These are phyloP conservation scores for Zygotorulaspora sp. DNA, from an alignment of 805 yeast genomes.

Conservation along the genomic window DNA sequence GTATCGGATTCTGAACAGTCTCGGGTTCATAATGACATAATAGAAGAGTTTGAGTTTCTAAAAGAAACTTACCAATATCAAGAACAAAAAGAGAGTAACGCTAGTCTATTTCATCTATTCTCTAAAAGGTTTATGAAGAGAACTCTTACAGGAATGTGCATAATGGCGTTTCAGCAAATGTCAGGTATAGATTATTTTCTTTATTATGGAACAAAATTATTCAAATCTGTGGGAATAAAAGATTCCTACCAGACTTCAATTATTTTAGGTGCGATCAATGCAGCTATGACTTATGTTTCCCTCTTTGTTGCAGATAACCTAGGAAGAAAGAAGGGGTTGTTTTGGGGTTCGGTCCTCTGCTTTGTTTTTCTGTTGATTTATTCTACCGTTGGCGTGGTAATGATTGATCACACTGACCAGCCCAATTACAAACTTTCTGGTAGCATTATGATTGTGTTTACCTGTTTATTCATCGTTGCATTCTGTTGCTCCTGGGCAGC, in stretches of 20 bases:
- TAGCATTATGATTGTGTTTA: slow-evolving; percentile 55
- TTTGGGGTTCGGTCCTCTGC: slow-evolving; percentile 50
- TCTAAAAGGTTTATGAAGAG: slow-evolving; percentile 39
- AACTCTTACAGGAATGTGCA: slow-evolving; percentile 49
- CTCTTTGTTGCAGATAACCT: slow-evolving; percentile 47
- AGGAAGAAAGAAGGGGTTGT: slow-evolving; percentile 49
- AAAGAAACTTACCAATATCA: slow-evolving; percentile 31
- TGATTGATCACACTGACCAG: slow-evolving; percentile 38
- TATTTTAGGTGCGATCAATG: slow-evolving; percentile 51
- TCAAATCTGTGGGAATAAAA: slow-evolving; percentile 51
- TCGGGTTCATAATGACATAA: slow-evolving; percentile 44
- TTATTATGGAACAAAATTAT: slow-evolving; percentile 57
- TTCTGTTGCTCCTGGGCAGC: slow-evolving; percentile 75
- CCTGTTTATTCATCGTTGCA: slow-evolving; percentile 58
- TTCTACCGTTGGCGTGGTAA: slow-evolving; percentile 53
- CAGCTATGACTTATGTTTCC: slow-evolving; percentile 49
- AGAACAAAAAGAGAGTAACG: slow-evolving; percentile 31
- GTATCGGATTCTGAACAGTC: no score
- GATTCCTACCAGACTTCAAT: slow-evolving; percentile 56
- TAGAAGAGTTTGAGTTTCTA: slow-evolving; percentile 31
- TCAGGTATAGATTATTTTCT: slow-evolving; percentile 62
- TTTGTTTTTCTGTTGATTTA: slow-evolving; percentile 52
- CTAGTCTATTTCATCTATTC: slow-evolving; percentile 60
- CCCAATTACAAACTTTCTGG: slow-evolving; percentile 42
- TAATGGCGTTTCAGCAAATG: slow-evolving; percentile 58